Conservation (phyloP, 371 early-diverging fungal species). For the Blakeslea trispora region DNA sequence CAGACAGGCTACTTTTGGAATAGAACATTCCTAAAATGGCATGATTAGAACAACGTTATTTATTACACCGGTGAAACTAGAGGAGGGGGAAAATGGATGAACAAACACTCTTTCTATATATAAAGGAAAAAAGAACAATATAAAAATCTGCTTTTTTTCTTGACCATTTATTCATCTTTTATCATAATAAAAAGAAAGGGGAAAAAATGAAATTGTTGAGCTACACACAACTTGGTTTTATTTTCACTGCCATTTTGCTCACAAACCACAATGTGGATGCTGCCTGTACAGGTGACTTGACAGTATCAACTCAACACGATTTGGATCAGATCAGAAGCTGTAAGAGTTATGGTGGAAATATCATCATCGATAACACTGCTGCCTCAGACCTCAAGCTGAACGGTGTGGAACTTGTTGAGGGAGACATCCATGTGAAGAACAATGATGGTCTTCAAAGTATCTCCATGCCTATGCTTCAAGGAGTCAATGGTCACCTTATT, state of each 20-base stretch:
- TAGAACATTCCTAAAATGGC: neutral
- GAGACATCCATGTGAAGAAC: slow-evolving; percentile 46
- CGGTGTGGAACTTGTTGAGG: slow-evolving; percentile 38
- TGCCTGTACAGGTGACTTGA: slow-evolving; percentile 31
- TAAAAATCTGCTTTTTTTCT: neutral
- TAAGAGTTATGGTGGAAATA: slow-evolving; percentile 42
- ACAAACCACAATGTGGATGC: slow-evolving; percentile 9
- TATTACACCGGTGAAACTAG: slow-evolving; percentile 5
- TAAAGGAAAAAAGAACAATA: neutral
- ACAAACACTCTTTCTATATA: neutral
- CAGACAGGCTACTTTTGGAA: neutral
- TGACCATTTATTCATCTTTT: neutral
- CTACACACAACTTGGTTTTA: slow-evolving; percentile 8
- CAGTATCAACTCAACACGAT: slow-evolving; percentile 40
- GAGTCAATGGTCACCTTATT: slow-evolving; percentile 43
- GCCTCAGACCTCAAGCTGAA: slow-evolving; percentile 25
- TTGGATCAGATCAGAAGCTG: slow-evolving; percentile 43
- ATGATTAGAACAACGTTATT: neutral
- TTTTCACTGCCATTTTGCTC: slow-evolving; percentile 13
- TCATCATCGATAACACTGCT: slow-evolving; percentile 35
- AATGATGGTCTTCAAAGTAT: slow-evolving; percentile 39
- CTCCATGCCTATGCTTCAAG: slow-evolving; percentile 39
- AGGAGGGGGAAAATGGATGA: too few relatives aligned
- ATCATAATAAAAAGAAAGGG: too few relatives aligned
- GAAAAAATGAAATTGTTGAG: slow-evolving; percentile 7